A percentile compares a stretch with the other conserved stretches of the same genome.
Conservation (phyloP, 441 rosid species). For the Francoa sonchifolia region DNA sequence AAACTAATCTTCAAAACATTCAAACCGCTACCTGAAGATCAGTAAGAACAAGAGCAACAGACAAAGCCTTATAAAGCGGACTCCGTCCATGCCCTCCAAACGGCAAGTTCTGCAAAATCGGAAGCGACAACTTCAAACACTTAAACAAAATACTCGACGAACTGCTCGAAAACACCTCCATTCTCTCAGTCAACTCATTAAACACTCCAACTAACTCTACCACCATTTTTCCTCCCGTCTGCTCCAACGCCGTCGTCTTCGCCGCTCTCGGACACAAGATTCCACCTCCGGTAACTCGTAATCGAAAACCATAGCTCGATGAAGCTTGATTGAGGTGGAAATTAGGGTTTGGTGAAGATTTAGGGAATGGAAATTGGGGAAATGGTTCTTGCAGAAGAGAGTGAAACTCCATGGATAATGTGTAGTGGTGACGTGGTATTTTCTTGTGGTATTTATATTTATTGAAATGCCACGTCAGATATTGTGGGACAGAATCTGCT, state of each 20-base stretch:
- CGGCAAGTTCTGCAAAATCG: slow-evolving; percentile 58
- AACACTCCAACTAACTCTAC: slow-evolving; percentile 95
- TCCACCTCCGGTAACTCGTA: no score
- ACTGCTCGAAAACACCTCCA: slow-evolving; percentile 66
- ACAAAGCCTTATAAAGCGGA: slow-evolving; percentile 72
- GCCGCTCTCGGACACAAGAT: no score
- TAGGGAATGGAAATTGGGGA: no score
- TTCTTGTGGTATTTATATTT: no score
- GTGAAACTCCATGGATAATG: no score
- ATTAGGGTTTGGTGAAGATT: no score
- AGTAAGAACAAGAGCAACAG: slow-evolving; percentile 75
- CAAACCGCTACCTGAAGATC: slow-evolving; percentile 58
- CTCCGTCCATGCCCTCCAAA: slow-evolving; percentile 53
- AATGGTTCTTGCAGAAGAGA: no score
- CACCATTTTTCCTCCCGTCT: slow-evolving; percentile 87
- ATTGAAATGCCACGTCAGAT: no score
- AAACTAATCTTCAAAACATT: background rate
- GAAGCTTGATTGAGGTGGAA: no score
- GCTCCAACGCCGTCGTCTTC: slow-evolving; percentile 32
- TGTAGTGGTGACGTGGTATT: no score
- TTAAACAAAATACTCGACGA: slow-evolving; percentile 70
- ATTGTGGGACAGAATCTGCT: no score
- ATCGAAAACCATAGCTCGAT: no score
- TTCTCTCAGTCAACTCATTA: slow-evolving; percentile 76
- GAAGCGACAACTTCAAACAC: slow-evolving; percentile 76